Evolutionary conservation across 805 yeast genomes (phyloP), one percentile per base, ranked within the genome.

Genomic region (Kurtzmaniella fragi): DNA sequence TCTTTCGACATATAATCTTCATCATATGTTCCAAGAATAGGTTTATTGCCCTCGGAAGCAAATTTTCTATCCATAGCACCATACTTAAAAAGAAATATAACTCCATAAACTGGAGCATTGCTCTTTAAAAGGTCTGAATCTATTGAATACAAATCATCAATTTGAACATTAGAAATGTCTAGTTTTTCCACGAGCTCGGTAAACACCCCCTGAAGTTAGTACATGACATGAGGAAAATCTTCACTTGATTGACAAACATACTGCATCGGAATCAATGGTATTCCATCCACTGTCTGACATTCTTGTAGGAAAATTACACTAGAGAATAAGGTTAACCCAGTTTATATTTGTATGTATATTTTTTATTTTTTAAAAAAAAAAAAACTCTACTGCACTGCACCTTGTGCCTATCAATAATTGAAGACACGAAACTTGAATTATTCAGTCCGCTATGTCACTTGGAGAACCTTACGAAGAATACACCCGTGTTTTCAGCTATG

Each of bases 181-280:
- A 82, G 59, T 23, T 68, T 66, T 42, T 75, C 80, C n/a, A 77
- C 74, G 14, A 81, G 64, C 42, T 79, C 81, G 1, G 83, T 73
- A 57, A 81, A 81, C 6, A 81, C 78, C 3, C 83, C 80, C 72
- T 72, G 35, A 2, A 13, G 35, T 34, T 36, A 54, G 53, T 41
- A 47, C 45, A 40, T 36, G 15, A 34, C 25, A 13, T 11, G 13
- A n/a, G 5, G 7, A 25, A 34, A 27, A 31, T 14, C 14, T 16
- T 14, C 16, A 3, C 17, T 15, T n/a, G 4, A 13, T 8, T 10
- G 17, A 14, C 31, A 47, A 12, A 7, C 61, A 33, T 53, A 68
- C 80, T 0, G 83, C 82, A 54, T 79, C 85, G 4, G 83, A 77
- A 45, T 78, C 84, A 29, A 79, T 77, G 1, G 83, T 77, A 48